A percentile compares a stretch with the other conserved stretches of the same genome.
phyloP scores from a whole-genome alignment of 495 filamentous ascomycete species.

The Xylaria palmicola region DNA sequence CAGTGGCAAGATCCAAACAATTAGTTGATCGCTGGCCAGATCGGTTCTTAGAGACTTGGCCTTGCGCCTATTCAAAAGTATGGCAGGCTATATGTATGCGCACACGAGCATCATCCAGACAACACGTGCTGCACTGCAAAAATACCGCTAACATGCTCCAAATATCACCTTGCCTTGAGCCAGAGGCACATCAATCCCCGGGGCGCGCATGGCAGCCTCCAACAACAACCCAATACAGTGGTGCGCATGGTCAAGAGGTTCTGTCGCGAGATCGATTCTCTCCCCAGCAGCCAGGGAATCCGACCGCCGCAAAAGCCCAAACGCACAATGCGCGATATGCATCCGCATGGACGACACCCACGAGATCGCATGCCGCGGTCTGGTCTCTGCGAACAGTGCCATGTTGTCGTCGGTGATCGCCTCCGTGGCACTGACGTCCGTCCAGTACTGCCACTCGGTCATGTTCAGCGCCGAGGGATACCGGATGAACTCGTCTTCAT shows the following conservation, averaged over 20 bases:
- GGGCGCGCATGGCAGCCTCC: background rate
- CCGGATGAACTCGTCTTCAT: background rate
- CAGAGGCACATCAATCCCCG: background rate
- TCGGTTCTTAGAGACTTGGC: too few relatives aligned
- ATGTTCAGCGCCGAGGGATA: background rate
- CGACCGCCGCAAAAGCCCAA: background rate
- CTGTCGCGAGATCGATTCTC: background rate
- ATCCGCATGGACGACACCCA: background rate
- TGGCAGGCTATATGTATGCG: too few relatives aligned
- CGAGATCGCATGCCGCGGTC: background rate
- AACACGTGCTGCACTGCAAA: too few relatives aligned
- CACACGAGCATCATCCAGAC: too few relatives aligned
- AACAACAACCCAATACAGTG: background rate
- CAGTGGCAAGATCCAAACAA: too few relatives aligned
- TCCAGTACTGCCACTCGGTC: background rate
- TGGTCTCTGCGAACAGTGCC: background rate
- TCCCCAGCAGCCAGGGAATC: background rate
- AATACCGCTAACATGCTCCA: background rate
- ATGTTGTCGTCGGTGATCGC: background rate
- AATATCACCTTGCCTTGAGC: background rate
- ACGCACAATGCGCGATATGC: background rate
- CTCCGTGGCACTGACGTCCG: background rate
- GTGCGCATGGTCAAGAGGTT: background rate
- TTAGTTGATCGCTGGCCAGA: too few relatives aligned
- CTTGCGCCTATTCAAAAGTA: too few relatives aligned